These are phyloP conservation scores for Trichodelitschia bisporula DNA, from an alignment of 495 filamentous ascomycete genomes.

Conservation along the genomic window DNA sequence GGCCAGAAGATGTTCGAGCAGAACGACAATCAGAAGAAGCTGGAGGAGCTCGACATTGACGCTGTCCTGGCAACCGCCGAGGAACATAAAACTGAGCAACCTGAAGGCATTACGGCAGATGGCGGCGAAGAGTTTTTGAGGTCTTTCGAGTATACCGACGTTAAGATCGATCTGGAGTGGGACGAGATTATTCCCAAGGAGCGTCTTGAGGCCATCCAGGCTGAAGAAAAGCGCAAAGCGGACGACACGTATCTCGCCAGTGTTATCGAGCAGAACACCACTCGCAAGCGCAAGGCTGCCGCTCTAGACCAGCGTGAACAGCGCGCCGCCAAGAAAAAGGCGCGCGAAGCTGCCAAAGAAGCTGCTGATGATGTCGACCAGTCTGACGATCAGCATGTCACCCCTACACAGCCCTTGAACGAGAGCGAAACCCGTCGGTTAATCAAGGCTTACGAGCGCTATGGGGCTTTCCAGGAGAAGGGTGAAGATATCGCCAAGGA, in stretches of 20 bases:
- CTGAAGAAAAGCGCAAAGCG: conserved; percentile 59
- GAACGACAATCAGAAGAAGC: conserved; percentile 77
- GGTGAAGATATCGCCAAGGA: conserved; percentile 67
- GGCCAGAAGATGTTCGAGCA: conserved; percentile 97
- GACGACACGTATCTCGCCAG: conserved; percentile 63
- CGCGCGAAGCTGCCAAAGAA: conserved; percentile 44
- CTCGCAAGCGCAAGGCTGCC: conserved; percentile 55
- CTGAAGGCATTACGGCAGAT: conserved; percentile 74
- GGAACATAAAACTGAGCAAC: conserved; percentile 77
- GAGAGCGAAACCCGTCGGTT: conserved; percentile 85
- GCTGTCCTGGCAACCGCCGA: conserved; percentile 89
- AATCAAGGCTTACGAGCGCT: conserved; percentile 64
- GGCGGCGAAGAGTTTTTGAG: conserved; percentile 84
- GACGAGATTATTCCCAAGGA: conserved; percentile 96
- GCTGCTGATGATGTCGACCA: conserved; percentile 22
- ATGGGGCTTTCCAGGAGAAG: conserved; percentile 66
- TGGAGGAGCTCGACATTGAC: conserved; percentile 97
- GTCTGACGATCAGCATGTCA: conserved; percentile 44
- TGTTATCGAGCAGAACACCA: conserved; percentile 63
- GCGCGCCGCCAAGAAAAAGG: conserved; percentile 77
- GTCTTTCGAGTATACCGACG: conserved; percentile 66
- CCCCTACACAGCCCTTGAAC: conserved; percentile 62
- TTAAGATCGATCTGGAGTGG: conserved; percentile 88
- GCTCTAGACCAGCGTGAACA: conserved; percentile 54
- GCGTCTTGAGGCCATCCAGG: conserved; percentile 65